A percentile compares a stretch with the other conserved stretches of the same genome.
Evolutionary conservation across 2,329 filamentous ascomycete genomes (phyloP).

Genomic region (Epichloe amarillans): DNA sequence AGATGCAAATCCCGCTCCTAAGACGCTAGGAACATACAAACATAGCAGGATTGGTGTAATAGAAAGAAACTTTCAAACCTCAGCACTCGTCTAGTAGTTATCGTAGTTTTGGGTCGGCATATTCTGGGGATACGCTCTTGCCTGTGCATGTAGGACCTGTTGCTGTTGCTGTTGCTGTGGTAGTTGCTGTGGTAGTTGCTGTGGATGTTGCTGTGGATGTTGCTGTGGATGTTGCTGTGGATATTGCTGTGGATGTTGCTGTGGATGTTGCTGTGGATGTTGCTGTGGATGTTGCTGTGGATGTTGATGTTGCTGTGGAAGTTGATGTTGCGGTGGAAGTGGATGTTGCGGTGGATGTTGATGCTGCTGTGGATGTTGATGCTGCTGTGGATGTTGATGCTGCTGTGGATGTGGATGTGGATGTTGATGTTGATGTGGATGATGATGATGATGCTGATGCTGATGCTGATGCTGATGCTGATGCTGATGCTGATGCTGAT

Average conservation of each 20-base stretch:
- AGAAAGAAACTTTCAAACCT: not conserved
- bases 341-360: too few species aligned
- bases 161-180: conserved; percentile 14
- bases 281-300: conserved; percentile 35
- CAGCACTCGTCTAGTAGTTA: conserved; percentile 17
- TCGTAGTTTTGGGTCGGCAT: conserved; percentile 26
- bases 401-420: conserved; percentile 16
- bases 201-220: conserved; percentile 29
- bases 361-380: conserved; percentile 14
- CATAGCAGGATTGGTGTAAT: not conserved
- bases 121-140: conserved; percentile 25
- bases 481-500: conserved; percentile 12
- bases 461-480: conserved; percentile 27
- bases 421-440: conserved; percentile 16
- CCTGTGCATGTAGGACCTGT: conserved; percentile 28
- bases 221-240: conserved; percentile 25
- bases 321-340: too few species aligned
- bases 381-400: not conserved
- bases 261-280: conserved; percentile 29
- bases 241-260: conserved; percentile 25
- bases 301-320: conserved; percentile 22
- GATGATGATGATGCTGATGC: conserved; percentile 26
- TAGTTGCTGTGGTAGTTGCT: conserved; percentile 31
- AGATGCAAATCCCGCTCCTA: not conserved
- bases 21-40: not conserved